A percentile compares a stretch with the other conserved stretches of the same genome.
Conservation (phyloP, 75 land plant genomes). For the Selaginella moellendorffii region DNA sequence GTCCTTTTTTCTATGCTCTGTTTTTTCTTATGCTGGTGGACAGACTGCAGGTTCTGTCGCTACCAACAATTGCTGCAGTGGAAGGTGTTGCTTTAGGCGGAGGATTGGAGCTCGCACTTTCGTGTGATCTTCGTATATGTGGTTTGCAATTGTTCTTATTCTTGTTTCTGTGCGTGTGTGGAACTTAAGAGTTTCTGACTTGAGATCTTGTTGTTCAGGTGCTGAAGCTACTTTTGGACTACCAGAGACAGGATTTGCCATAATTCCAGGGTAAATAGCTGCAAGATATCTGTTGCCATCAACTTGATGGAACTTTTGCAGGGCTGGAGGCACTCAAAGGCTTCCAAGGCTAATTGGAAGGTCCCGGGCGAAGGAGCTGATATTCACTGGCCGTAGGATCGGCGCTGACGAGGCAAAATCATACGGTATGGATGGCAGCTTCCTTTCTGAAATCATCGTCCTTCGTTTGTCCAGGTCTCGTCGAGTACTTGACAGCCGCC, state of each 20-base stretch:
- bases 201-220: slow-evolving; percentile 28
- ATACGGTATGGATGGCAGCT: slow-evolving; percentile 32
- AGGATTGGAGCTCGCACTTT: slow-evolving; percentile 85
- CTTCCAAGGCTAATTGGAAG: slow-evolving; percentile 85
- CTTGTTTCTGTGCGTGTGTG: neutral
- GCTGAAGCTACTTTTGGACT: slow-evolving; percentile 61
- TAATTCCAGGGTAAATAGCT: slow-evolving; percentile 75
- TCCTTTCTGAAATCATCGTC: neutral
- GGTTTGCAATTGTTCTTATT: slow-evolving; percentile 26
- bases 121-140: slow-evolving; percentile 93
- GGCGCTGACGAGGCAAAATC: slow-evolving; percentile 49
- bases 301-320: slow-evolving; percentile 14
- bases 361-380: slow-evolving; percentile 81
- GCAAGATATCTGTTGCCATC: neutral
- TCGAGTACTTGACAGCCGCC: slow-evolving; percentile 56
- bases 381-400: slow-evolving; percentile 73
- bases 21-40: slow-evolving; percentile 4
- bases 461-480: slow-evolving; percentile 53
- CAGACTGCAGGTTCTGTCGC: slow-evolving; percentile 35
- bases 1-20: neutral
- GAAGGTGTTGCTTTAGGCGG: slow-evolving; percentile 96
- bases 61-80: slow-evolving; percentile 87
- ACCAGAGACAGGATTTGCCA: slow-evolving; percentile 97
- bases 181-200: too few species aligned
- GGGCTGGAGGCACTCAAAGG: slow-evolving; percentile 92